Percentiles rank a stretch among this genome's conserved stretches.
Evolutionary conservation across 345 rosid species (phyloP).

Genomic region (Citrus hindsii): DNA sequence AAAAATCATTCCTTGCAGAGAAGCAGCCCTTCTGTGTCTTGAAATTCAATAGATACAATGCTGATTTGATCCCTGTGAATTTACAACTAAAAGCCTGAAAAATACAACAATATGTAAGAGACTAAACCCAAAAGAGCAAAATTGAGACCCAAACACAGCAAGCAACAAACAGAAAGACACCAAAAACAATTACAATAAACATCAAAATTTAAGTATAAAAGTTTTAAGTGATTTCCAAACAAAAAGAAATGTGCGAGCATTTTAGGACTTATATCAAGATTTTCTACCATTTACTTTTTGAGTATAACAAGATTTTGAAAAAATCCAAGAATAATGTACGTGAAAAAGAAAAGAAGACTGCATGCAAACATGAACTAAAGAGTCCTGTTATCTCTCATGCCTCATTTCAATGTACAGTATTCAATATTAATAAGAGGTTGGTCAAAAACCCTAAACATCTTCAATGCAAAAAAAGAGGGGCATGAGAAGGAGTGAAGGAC

Average conservation of each 20-base stretch:
- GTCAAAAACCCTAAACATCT: neutral
- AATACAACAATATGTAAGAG: constrained; percentile 25
- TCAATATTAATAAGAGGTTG: too few relatives aligned
- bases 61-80: constrained; percentile 15
- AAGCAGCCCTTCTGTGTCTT: constrained; percentile 37
- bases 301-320: neutral
- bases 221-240: neutral
- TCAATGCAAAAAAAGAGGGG: neutral
- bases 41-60: constrained; percentile 28
- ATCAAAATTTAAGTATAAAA: neutral
- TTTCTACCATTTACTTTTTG: neutral
- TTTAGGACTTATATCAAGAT: neutral
- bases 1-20: constrained; percentile 54
- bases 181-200: neutral
- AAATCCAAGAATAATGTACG: neutral
- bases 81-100: constrained; percentile 40
- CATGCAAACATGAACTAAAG: neutral
- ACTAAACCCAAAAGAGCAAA: constrained; percentile 2
- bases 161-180: neutral
- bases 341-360: neutral
- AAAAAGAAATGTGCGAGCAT: neutral
- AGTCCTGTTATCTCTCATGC: neutral
- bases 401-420: neutral
- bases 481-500: neutral
- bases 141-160: neutral